Base-by-base conservation (phyloP, 2,329 filamentous ascomycete genomes). In the Coniella vitis region DNA sequence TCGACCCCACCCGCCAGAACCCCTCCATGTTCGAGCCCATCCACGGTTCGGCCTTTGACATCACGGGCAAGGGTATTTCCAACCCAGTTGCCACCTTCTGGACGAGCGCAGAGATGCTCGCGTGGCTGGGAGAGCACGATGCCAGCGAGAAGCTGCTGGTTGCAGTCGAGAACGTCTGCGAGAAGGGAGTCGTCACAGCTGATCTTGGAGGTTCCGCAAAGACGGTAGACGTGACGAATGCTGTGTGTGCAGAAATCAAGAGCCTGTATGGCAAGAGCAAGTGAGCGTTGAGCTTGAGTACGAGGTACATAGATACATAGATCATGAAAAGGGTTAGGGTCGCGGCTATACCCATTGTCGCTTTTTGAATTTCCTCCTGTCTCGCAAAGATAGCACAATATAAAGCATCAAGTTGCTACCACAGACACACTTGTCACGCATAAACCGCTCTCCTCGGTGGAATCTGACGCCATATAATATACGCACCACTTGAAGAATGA, bases 1-100 rank as follows among this genome's bases (percentile, higher is more conserved):
- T 86, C 7, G 81, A 85, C 56, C 81, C 81, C 4, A 65, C 64
- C 7, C 56, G 73, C 66, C n/a, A 71, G 60, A 57, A 75, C 64
- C 48, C 76, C 61, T 70, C 65, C 46, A 75, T 79, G 74, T 79
- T 79, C 55, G 76, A 79, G 63, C 76, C 76, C 0, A 77, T 79
- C 49, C 75, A 78, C 53, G 74, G 75, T 4, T 72, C 68, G 7
- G 75, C 75, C 1, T 75, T 75, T 47, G 74, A 79, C 51, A 78
- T 78, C 41, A 70, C 71, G 0, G 74, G 75, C 3, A 73, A 73
- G 55, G 74, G 74, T 3, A 56, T 75, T 17, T 73, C 74, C 0
- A 79, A 78, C 48, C 75, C 75, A 0, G 71, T 78, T 0, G 75
- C 66, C 4, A 75, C 74, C 0, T 76, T 78, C 56, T 79, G 75